These are phyloP conservation scores for Heliamphora exappendiculata DNA, from an alignment of 148 eudicot genomes.

Conservation along the genomic window DNA sequence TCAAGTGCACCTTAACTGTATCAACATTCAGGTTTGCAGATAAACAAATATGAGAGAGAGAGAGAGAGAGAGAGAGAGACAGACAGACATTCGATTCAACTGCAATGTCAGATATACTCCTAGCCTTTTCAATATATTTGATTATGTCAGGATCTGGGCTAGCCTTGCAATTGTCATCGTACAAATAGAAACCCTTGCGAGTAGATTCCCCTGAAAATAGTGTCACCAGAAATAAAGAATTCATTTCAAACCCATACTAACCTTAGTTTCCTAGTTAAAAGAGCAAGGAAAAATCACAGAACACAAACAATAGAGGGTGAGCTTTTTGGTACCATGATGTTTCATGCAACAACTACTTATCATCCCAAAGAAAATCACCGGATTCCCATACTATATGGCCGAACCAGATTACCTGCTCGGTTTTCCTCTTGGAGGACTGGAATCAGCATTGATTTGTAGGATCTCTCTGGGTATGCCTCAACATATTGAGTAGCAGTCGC, in stretches of 20 bases:
- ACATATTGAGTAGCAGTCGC: background rate
- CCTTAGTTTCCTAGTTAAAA: background rate
- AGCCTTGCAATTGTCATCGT: constrained; percentile 23
- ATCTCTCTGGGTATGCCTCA: constrained; percentile 15
- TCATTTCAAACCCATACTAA: background rate
- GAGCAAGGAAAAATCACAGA: background rate
- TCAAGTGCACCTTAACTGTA: background rate
- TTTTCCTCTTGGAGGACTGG: constrained; percentile 10
- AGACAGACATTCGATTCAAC: constrained; percentile 18
- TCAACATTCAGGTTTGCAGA: background rate
- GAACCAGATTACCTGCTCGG: constrained; percentile 14
- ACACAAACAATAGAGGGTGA: background rate
- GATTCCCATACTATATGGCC: background rate
- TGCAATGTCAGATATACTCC: constrained; percentile 10
- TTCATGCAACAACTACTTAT: background rate
- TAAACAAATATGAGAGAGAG: background rate
- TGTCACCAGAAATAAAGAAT: background rate
- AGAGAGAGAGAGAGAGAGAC: constrained; percentile 10
- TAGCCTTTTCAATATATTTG: constrained; percentile 19
- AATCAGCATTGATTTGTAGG: constrained; percentile 17
- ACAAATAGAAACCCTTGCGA: constrained; percentile 30
- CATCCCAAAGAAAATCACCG: background rate
- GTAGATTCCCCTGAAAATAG: constrained; percentile 22
- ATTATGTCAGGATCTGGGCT: constrained; percentile 24
- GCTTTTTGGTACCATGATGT: background rate